Evolutionary conservation across 768 basidiomycete species (phyloP), one percentile per base, ranked within the genome.

Genomic region (Rhizopogon vulgaris): DNA sequence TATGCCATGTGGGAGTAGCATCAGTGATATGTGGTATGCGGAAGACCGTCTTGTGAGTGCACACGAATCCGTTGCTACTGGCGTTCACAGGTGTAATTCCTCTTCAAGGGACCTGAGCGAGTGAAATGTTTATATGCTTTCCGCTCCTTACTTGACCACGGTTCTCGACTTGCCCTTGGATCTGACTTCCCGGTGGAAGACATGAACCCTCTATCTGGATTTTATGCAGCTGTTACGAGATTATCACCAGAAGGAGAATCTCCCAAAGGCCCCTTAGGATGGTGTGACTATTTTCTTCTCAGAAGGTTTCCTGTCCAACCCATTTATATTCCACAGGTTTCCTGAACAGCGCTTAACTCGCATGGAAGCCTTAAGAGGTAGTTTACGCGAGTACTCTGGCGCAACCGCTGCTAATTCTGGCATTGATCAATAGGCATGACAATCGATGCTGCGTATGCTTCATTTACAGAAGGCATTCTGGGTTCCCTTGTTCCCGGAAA

Each of bases 131-230:
- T 94, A 4, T 96, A 96, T 61, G 91, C 94, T 0, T 96, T 94
- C 77, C 82, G 84, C 17, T 80, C 84, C 40, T 72, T 88, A 27
- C 62, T 86, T 32, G 76, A 84, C 59, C 77, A 75, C 51, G 82
- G 83, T 43, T 82, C 82, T 50, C 70, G 79, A 52, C 82, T 94
- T 50, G 81, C 87, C 2, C 68, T 95, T 22, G 93, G 94, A 12
- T 90, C 90, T 3, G 93, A 95, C 69, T 90, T 88, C 56, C 94
- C 94, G 1, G 90, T 97, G 30, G 94, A 94, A 61, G 76, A 78
- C 36, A 76, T 92, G 67, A 90, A 93, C 62, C 94, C 94, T 11
- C 74, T 96, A 37, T 72, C 79, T 51, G 85, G 86, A 3, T 93
- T 95, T 66, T 90, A 90, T 64, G 90, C 94, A n/a, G 91, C 92